These are phyloP conservation scores for Priceomyces carsonii DNA, from an alignment of 805 yeast species.

Conservation along the genomic window DNA sequence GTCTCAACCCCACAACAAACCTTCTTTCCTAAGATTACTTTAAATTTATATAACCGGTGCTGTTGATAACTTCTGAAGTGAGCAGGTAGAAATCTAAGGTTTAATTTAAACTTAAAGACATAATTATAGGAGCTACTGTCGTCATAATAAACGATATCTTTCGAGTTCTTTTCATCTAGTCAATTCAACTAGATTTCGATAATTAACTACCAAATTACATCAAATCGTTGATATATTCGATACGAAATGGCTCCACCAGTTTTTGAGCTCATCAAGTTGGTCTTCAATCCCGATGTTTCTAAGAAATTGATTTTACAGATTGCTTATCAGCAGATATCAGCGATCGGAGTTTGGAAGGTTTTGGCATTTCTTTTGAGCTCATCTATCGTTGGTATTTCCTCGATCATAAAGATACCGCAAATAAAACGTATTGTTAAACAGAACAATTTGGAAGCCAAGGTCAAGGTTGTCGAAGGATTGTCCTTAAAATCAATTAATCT, in stretches of 20 bases:
- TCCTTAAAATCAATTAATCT: slow-evolving; percentile 35
- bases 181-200: no score
- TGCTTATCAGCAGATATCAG: slow-evolving; percentile 34
- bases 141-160: no score
- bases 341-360: slow-evolving; percentile 34
- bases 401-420: slow-evolving; percentile 42
- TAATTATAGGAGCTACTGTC: no score
- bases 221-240: no score
- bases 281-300: slow-evolving; percentile 41
- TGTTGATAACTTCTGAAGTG: no score
- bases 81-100: no score
- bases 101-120: no score
- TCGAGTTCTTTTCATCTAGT: no score
- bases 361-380: slow-evolving; percentile 34
- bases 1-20: no score
- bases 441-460: slow-evolving; percentile 20
- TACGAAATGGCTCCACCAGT: slow-evolving; percentile 27
- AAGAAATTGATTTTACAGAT: slow-evolving; percentile 38
- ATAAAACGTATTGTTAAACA: slow-evolving; percentile 36
- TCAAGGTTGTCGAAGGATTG: slow-evolving; percentile 37
- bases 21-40: no score
- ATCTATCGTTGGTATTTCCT: slow-evolving; percentile 36
- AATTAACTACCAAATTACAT: no score
- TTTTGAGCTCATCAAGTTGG: slow-evolving; percentile 28
- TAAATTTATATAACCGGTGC: no score